Base-by-base conservation (phyloP, 2,329 filamentous ascomycete species). In the Emmonsia crescens region DNA sequence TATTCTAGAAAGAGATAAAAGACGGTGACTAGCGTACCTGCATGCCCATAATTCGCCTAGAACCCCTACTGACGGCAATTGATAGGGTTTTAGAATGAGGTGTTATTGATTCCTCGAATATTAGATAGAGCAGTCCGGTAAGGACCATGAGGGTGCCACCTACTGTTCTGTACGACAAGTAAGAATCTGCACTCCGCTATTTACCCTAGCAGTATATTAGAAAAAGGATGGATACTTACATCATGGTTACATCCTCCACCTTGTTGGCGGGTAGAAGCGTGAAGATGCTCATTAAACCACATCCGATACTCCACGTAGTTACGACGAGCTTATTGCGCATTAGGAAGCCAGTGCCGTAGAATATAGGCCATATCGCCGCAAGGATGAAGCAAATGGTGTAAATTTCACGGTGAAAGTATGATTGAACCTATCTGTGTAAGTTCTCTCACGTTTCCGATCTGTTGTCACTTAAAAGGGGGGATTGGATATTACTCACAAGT, bases 201-300 rank as follows among this genome's bases (percentile, higher is more conserved):
- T 44, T 48, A 24, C 21, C 29, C 52, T 4, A 19, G 48, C 59
- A 38, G 33, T 16, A 33, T 21, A 42, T 49, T 38, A 14, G 27
- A 14, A 24, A 27, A 3, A 48, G 21, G 44, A 49, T 59, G 40
- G 36, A 58, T 9, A 77, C 83, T 72, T 78, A 92, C 87, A 96
- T 91, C 31, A 90, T 79, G 61, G 79, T 81, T 3, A 91, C 72
- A 67, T 88, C 84, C 71, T 99, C 95, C 0, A 85, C 78, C 74
- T 97, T 99, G 74, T 89, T 87, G 1, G 90, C 94, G 1, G 90
- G 89, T 1, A 99, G 79, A 16, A 97, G 76, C 0, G 94, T 99
- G 70, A 99, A 99, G 2, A 83, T 82, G 72, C 93, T 94, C 91
- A 97, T 96, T 3, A 86, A 77, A 1, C 87, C 67, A 74, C 92